A percentile compares a stretch with the other conserved stretches of the same genome.
phyloP scores from a whole-genome alignment of 75 land plant genomes.

The Sequoiadendron giganteum region DNA sequence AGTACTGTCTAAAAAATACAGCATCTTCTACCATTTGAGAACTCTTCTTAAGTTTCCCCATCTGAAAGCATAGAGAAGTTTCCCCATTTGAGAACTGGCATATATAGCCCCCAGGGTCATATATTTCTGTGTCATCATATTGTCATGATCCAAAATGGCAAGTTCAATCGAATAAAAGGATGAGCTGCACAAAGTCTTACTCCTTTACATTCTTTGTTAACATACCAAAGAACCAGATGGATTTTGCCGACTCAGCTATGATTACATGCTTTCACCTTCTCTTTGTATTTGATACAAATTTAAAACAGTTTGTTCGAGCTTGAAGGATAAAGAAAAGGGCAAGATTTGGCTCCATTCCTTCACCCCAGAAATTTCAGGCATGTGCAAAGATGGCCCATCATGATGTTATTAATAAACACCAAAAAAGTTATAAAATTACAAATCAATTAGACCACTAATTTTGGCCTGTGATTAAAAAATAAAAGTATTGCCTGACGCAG shows the following conservation, averaged over 20 bases:
- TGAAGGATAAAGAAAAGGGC: background rate
- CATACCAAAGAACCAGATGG: background rate
- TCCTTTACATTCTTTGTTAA: background rate
- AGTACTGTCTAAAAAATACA: background rate
- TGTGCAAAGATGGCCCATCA: background rate
- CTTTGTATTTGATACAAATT: background rate
- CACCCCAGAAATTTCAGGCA: background rate
- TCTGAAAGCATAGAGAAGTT: background rate
- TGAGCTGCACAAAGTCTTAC: background rate
- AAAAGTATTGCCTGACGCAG: background rate
- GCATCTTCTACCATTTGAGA: background rate
- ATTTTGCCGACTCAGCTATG: background rate
- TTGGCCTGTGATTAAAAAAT: slow-evolving; percentile 10
- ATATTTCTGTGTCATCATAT: background rate
- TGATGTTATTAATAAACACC: background rate
- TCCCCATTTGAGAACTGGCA: too few relatives aligned
- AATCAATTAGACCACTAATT: slow-evolving; percentile 4
- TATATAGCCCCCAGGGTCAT: background rate
- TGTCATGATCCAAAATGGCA: background rate
- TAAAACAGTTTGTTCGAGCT: background rate
- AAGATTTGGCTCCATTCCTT: background rate
- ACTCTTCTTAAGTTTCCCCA: background rate
- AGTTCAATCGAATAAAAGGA: background rate
- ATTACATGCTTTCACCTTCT: slow-evolving; percentile 10
- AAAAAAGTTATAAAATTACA: slow-evolving; percentile 1